Percentiles rank a stretch among this genome's conserved stretches.
phyloP scores from a whole-genome alignment of 768 basidiomycete species.

The Auriscalpium microsporum region DNA sequence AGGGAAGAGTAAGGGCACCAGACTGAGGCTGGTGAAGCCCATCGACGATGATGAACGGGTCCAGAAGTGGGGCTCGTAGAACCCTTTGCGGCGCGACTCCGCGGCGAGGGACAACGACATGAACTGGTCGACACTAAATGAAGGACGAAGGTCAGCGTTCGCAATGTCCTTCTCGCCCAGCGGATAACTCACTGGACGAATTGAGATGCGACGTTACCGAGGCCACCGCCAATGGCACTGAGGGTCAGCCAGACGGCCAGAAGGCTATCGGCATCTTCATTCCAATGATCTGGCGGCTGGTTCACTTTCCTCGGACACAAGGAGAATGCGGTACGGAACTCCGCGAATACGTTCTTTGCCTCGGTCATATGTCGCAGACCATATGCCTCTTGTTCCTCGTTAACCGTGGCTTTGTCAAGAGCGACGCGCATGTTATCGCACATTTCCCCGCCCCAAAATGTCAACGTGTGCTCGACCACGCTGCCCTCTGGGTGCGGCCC shows the following conservation, averaged over 20 bases:
- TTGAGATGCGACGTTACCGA: slow-evolving; percentile 39
- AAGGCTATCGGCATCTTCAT: slow-evolving; percentile 37
- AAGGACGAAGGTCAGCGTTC: neutral
- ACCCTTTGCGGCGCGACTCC: slow-evolving; percentile 64
- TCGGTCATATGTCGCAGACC: slow-evolving; percentile 31
- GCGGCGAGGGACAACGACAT: slow-evolving; percentile 69
- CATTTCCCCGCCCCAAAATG: slow-evolving; percentile 50
- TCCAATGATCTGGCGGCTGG: slow-evolving; percentile 10
- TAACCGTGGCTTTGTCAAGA: slow-evolving; percentile 14
- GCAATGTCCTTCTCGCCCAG: neutral
- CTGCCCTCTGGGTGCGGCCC: slow-evolving; percentile 25
- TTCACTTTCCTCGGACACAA: slow-evolving; percentile 9
- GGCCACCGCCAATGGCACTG: slow-evolving; percentile 29
- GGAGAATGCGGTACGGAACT: slow-evolving; percentile 13
- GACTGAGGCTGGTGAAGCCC: slow-evolving; percentile 26
- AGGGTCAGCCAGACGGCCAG: slow-evolving; percentile 50
- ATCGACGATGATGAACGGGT: slow-evolving; percentile 27
- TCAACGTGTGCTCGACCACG: slow-evolving; percentile 41
- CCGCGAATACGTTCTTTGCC: slow-evolving; percentile 24
- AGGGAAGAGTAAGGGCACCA: slow-evolving; percentile 65
- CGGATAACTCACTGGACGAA: slow-evolving; percentile 50
- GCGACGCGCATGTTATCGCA: slow-evolving; percentile 23
- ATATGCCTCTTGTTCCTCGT: slow-evolving; percentile 28
- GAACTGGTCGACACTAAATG: slow-evolving; percentile 60
- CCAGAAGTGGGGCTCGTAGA: slow-evolving; percentile 78